A percentile compares a stretch with the other conserved stretches of the same genome.
Evolutionary conservation across 768 basidiomycete species (phyloP).

Genomic region (Tylopilus felleus): DNA sequence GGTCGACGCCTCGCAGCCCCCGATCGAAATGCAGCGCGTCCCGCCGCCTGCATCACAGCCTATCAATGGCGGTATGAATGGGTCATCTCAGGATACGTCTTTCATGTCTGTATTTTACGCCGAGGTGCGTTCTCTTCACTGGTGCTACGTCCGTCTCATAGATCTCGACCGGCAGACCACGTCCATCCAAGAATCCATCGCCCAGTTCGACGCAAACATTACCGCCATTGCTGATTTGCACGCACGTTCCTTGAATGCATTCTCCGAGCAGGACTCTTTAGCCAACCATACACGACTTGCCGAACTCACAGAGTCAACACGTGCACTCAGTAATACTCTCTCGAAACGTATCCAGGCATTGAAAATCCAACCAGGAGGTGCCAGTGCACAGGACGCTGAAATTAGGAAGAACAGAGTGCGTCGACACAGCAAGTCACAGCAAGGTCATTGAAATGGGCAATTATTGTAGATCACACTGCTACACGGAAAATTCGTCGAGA

Average conservation of each 20-base stretch:
- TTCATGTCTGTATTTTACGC: slow-evolving; percentile 34
- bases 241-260: slow-evolving; percentile 47
- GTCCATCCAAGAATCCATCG: slow-evolving; percentile 45
- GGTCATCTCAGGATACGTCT: slow-evolving; percentile 17
- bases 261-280: slow-evolving; percentile 43
- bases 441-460: background rate
- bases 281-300: slow-evolving; percentile 48
- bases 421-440: background rate
- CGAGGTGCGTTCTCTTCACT: slow-evolving; percentile 19
- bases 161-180: slow-evolving; percentile 36
- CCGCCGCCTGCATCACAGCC: slow-evolving; percentile 8
- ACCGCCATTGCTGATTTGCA: slow-evolving; percentile 47
- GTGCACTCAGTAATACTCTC: slow-evolving; percentile 52
- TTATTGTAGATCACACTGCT: slow-evolving; percentile 50
- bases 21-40: slow-evolving; percentile 28
- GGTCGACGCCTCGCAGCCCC: slow-evolving; percentile 28
- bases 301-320: slow-evolving; percentile 57
- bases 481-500: slow-evolving; percentile 69
- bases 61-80: background rate
- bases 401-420: slow-evolving; percentile 40
- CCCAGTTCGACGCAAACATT: slow-evolving; percentile 45
- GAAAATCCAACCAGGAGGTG: slow-evolving; percentile 36
- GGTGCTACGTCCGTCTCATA: background rate
- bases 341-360: slow-evolving; percentile 60
- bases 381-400: slow-evolving; percentile 40